These are phyloP conservation scores for Debaryomyces udenii DNA, from an alignment of 1,139 yeast species.

Conservation along the genomic window DNA sequence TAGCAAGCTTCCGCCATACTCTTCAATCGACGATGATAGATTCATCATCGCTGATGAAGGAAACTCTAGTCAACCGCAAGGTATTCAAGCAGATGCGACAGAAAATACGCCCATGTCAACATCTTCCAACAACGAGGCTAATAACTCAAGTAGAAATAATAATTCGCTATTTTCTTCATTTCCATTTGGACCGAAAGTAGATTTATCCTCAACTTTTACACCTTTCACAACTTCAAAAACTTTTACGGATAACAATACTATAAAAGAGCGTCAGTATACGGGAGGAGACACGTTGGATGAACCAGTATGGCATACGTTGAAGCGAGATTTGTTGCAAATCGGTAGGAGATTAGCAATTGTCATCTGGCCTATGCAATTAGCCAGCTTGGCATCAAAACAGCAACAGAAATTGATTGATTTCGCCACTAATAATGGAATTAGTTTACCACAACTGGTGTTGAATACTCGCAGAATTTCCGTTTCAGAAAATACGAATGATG, in stretches of 20 bases:
- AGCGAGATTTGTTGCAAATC: constrained; percentile 68
- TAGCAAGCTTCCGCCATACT: constrained; percentile 14
- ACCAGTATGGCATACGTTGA: constrained; percentile 69
- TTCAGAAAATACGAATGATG: constrained; percentile 29
- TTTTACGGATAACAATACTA: constrained; percentile 51
- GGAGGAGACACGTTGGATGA: constrained; percentile 90
- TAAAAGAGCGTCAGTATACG: constrained; percentile 70
- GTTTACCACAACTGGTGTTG: constrained; percentile 42
- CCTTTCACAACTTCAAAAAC: constrained; percentile 34
- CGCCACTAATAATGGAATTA: constrained; percentile 49
- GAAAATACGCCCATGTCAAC: constrained; percentile 5
- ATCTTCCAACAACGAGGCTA: constrained; percentile 3
- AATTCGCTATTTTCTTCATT: constrained; percentile 9
- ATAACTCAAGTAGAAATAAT: neutral
- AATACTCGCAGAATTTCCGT: constrained; percentile 34
- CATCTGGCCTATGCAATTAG: constrained; percentile 66
- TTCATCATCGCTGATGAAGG: constrained; percentile 34
- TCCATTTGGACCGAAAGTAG: constrained; percentile 39
- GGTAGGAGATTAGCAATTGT: constrained; percentile 67
- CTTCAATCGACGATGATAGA: constrained; percentile 25
- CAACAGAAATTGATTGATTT: constrained; percentile 46
- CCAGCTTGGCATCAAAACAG: constrained; percentile 46
- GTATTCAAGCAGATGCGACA: constrained; percentile 6
- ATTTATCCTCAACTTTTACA: constrained; percentile 42
- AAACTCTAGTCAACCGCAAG: constrained; percentile 8